Conservation (phyloP, 108 stramenopile species). For the Chaetoceros muelleri region DNA sequence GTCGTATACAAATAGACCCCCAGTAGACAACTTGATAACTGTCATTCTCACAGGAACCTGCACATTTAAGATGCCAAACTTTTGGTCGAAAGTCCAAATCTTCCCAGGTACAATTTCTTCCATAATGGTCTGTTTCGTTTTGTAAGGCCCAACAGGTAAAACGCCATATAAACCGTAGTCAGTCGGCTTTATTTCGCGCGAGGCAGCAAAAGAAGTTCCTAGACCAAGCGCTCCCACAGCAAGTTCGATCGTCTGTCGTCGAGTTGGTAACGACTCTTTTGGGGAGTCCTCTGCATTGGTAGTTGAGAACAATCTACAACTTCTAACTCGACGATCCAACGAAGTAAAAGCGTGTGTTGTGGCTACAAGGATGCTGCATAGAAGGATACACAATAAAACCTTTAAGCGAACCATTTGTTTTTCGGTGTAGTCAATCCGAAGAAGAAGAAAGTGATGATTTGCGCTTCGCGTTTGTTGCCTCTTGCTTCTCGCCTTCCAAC, state of each 20-base stretch:
- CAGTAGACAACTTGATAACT: constrained; percentile 55
- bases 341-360: too few species aligned
- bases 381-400: too few species aligned
- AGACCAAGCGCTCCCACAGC: constrained; percentile 47
- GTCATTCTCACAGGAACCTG: constrained; percentile 88
- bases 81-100: constrained; percentile 93
- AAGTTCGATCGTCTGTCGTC: constrained; percentile 48
- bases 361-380: too few species aligned
- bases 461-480: too few species aligned
- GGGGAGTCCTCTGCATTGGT: neutral
- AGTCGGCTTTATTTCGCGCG: constrained; percentile 50
- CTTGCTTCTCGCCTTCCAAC: too few species aligned
- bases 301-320: too few species aligned
- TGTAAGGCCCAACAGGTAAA: constrained; percentile 86
- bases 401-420: too few species aligned
- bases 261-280: constrained; percentile 7
- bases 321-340: too few species aligned
- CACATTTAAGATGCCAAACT: constrained; percentile 88
- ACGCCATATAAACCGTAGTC: constrained; percentile 87
- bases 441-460: too few species aligned
- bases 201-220: constrained; percentile 46
- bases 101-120: constrained; percentile 60
- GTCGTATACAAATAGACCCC: constrained; percentile 84
- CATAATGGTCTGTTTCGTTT: constrained; percentile 70
- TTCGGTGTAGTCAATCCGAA: too few species aligned